A percentile compares a stretch with the other conserved stretches of the same genome.
phyloP scores from a whole-genome alignment of 2,329 filamentous ascomycete genomes.

The Ophiosphaerella herpotricha region DNA sequence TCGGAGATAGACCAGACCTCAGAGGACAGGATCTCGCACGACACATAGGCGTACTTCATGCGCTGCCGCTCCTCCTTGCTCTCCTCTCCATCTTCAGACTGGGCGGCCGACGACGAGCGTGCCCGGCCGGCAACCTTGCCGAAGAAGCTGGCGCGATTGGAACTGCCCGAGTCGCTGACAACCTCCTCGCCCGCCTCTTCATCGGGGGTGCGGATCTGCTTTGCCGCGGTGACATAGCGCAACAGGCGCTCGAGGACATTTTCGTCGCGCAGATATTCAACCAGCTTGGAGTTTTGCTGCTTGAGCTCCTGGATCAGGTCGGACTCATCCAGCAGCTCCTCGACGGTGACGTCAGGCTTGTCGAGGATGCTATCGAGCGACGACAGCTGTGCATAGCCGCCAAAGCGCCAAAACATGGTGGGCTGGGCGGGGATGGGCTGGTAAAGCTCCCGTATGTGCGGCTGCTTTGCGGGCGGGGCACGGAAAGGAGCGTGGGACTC shows the following conservation, averaged over 20 bases:
- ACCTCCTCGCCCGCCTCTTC: conserved; percentile 51
- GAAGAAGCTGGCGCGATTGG: conserved; percentile 51
- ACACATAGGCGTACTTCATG: conserved; percentile 90
- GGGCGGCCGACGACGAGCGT: conserved; percentile 50
- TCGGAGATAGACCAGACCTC: conserved; percentile 98
- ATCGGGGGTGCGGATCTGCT: conserved; percentile 50
- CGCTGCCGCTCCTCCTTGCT: conserved; percentile 89
- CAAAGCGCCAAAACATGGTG: conserved; percentile 99
- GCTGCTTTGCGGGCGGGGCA: conserved; percentile 34
- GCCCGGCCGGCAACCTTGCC: conserved; percentile 49
- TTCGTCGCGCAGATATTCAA: conserved; percentile 92
- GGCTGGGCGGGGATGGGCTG: conserved; percentile 12
- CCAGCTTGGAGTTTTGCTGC: conserved; percentile 95
- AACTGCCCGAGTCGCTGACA: conserved; percentile 45
- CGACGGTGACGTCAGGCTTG: conserved; percentile 89
- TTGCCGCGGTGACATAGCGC: conserved; percentile 87
- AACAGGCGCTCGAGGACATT: conserved; percentile 82
- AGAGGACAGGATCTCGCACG: conserved; percentile 90
- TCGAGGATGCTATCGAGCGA: conserved; percentile 96
- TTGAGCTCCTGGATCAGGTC: conserved; percentile 98
- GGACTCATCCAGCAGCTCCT: conserved; percentile 93
- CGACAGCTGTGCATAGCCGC: conserved; percentile 96
- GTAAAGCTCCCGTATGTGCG: conserved; percentile 12
- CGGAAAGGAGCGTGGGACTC: conserved; percentile 27
- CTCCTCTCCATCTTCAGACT: conserved; percentile 53